A percentile compares a stretch with the other conserved stretches of the same genome.
Evolutionary conservation across 495 filamentous ascomycete species (phyloP).

Genomic region (Trichoderma orchidacearum): DNA sequence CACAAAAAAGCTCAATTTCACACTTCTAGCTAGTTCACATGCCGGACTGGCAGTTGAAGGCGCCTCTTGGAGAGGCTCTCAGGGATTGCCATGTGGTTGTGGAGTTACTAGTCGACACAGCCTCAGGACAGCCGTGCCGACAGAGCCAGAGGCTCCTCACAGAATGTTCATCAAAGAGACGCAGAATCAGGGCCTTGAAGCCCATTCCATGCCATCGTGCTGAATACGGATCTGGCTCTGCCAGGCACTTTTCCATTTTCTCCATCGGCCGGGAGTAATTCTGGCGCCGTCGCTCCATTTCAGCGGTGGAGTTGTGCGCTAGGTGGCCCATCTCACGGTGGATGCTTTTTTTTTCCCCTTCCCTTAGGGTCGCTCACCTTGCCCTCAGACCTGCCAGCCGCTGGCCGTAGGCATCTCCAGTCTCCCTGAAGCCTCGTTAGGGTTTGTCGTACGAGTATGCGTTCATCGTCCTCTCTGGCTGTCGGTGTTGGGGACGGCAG

Average conservation of each 20-base stretch:
- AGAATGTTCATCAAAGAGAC: too few relatives aligned
- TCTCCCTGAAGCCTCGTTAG: not conserved
- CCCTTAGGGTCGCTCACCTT: not conserved
- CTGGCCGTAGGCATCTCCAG: not conserved
- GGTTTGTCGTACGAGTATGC: not conserved
- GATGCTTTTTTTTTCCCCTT: not conserved
- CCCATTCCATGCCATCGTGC: not conserved
- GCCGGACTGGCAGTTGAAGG: too few relatives aligned
- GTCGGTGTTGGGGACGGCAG: not conserved
- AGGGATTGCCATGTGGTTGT: too few relatives aligned
- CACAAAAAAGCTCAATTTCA: too few relatives aligned
- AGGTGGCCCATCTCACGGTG: not conserved
- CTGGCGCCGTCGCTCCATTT: not conserved
- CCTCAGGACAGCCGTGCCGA: too few relatives aligned
- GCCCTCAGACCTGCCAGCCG: not conserved
- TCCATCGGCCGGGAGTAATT: not conserved
- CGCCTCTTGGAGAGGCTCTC: too few relatives aligned
- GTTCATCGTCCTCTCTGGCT: not conserved
- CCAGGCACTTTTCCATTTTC: not conserved
- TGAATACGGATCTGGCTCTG: too few relatives aligned
- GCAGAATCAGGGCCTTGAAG: too few relatives aligned
- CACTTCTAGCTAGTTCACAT: too few relatives aligned
- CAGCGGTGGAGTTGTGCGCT: not conserved
- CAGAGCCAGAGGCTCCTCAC: too few relatives aligned
- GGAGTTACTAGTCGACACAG: too few relatives aligned